Evolutionary conservation across 441 rosid species (phyloP).

Genomic region (Syzygium syzygioides): DNA sequence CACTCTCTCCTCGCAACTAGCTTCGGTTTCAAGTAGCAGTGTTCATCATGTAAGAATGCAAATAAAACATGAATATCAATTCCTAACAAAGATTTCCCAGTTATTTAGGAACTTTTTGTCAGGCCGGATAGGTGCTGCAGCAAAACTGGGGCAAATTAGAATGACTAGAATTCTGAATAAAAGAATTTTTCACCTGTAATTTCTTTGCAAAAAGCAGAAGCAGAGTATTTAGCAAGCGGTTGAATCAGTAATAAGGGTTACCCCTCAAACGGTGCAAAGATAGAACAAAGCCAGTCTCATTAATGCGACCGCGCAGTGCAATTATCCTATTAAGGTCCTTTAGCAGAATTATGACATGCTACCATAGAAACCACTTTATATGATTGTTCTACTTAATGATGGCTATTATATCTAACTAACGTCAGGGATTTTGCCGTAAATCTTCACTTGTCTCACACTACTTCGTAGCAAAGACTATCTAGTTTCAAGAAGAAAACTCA

Average conservation of each 20-base stretch:
- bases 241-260: neutral
- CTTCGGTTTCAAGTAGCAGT: neutral
- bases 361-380: neutral
- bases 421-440: neutral
- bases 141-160: neutral
- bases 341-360: neutral
- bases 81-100: neutral
- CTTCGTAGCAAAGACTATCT: neutral
- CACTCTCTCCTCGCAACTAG: neutral
- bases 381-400: too few relatives aligned
- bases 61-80: neutral
- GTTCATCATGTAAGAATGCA: neutral
- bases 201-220: neutral
- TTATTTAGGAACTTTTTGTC: neutral
- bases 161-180: neutral
- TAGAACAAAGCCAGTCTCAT: neutral
- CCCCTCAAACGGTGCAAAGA: neutral
- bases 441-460: neutral
- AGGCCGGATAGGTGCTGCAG: neutral
- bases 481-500: neutral
- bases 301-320: neutral
- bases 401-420: too few relatives aligned
- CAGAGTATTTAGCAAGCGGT: neutral
- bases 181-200: neutral
- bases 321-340: neutral